Evolutionary conservation across 768 basidiomycete genomes (phyloP).

Genomic region (Tricholoma saponaceum): DNA sequence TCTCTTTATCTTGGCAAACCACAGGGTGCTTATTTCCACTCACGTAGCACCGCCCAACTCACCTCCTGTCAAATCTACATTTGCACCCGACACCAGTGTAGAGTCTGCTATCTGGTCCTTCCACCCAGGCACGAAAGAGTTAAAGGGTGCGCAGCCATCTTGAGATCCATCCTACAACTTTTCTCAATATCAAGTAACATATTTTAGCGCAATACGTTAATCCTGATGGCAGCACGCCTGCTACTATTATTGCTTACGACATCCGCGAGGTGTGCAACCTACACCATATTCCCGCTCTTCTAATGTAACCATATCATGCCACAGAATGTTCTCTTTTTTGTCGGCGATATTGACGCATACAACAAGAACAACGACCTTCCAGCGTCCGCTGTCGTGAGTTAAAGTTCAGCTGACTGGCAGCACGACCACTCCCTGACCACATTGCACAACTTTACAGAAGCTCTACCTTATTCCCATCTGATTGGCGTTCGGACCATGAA

Average conservation of each 20-base stretch:
- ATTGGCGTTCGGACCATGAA: neutral
- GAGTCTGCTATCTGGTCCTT: conserved; percentile 49
- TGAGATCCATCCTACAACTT: neutral
- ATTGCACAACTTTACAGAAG: conserved; percentile 5
- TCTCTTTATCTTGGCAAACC: neutral
- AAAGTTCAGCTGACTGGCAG: neutral
- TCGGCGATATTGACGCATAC: conserved; percentile 37
- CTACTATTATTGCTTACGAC: conserved; percentile 37
- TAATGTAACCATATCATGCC: neutral
- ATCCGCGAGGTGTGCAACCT: conserved; percentile 21
- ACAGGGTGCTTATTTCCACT: neutral
- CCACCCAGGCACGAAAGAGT: conserved; percentile 30
- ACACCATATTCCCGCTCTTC: neutral
- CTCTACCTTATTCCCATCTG: conserved; percentile 12
- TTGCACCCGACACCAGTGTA: conserved; percentile 14
- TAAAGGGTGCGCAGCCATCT: conserved; percentile 30
- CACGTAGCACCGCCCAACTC: conserved; percentile 29
- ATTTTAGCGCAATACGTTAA: conserved; percentile 43
- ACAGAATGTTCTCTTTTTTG: conserved; percentile 38
- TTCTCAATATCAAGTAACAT: neutral
- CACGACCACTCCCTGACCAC: neutral
- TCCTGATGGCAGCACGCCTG: conserved; percentile 33
- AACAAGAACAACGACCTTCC: conserved; percentile 28
- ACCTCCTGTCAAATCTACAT: conserved; percentile 22
- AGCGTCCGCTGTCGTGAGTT: conserved; percentile 32